Evolutionary conservation across 495 filamentous ascomycete species (phyloP).

Genomic region (Neurospora sublineolata): DNA sequence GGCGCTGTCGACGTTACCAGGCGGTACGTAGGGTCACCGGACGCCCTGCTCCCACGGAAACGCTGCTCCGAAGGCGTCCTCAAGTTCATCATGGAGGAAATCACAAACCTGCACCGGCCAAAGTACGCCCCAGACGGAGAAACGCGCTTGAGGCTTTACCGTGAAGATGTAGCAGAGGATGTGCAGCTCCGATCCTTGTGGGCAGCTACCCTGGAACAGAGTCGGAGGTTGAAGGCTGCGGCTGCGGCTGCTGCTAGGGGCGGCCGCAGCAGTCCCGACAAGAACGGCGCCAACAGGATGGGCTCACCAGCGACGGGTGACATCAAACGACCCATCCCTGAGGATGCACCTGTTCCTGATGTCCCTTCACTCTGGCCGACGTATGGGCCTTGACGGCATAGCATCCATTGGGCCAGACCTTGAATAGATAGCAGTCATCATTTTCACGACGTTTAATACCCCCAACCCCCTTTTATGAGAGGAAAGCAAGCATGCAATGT

Average conservation of each 20-base stretch:
- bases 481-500: background rate
- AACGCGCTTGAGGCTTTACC: constrained; percentile 66
- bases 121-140: constrained; percentile 62
- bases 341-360: background rate
- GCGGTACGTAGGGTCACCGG: constrained; percentile 54
- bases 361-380: background rate
- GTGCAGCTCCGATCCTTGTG: constrained; percentile 51
- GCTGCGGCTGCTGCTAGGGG: background rate
- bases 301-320: background rate
- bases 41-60: constrained; percentile 40
- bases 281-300: background rate
- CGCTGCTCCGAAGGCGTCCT: constrained; percentile 79
- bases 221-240: background rate
- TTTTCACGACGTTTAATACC: background rate
- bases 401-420: background rate
- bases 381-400: background rate
- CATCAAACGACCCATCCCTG: background rate
- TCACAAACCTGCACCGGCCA: constrained; percentile 61
- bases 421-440: background rate
- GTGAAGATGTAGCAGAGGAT: constrained; percentile 82
- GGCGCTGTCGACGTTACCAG: constrained; percentile 92
- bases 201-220: background rate
- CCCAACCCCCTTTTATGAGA: background rate
- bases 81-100: constrained; percentile 79
- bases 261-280: background rate